Conservation (phyloP, 2,329 filamentous ascomycete species). For the Lasiodiplodia sp. region DNA sequence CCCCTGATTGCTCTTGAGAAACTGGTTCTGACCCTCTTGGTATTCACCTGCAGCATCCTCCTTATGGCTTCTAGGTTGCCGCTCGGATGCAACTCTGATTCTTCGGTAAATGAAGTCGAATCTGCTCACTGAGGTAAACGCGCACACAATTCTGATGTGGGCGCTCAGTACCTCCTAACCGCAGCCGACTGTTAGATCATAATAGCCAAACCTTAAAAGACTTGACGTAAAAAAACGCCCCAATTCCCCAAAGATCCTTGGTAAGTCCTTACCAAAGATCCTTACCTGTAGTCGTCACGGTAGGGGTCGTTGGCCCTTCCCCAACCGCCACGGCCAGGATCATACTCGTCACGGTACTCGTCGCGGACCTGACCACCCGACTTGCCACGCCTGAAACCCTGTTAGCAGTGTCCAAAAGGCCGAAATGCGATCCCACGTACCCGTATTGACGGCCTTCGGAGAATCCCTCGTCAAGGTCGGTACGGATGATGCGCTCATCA, state of each 20-base stretch:
- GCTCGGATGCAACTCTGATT: constrained; percentile 1
- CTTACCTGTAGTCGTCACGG: constrained; percentile 30
- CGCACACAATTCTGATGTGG: not conserved
- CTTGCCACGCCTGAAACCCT: constrained; percentile 72
- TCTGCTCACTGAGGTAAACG: not conserved
- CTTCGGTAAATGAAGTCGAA: constrained; percentile 12
- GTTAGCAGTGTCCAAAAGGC: constrained; percentile 33
- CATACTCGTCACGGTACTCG: constrained; percentile 96
- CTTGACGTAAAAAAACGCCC: constrained; percentile 3
- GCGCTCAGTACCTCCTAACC: constrained; percentile 9
- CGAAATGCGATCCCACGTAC: constrained; percentile 46
- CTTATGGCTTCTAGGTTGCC: not conserved
- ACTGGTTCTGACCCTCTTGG: not conserved
- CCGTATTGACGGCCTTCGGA: constrained; percentile 96
- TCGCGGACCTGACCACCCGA: constrained; percentile 96
- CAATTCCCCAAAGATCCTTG: not conserved
- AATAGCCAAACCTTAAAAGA: constrained; percentile 2
- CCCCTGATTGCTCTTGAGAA: not conserved
- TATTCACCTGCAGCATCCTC: constrained; percentile 13
- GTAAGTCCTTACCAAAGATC: constrained; percentile 4
- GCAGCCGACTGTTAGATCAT: constrained; percentile 2
- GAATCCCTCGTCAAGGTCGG: constrained; percentile 94
- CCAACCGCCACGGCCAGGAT: constrained; percentile 90
- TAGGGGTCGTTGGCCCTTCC: constrained; percentile 71
- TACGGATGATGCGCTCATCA: constrained; percentile 94